These are phyloP conservation scores for Pelargonium australe DNA, from an alignment of 441 rosid species.

Conservation along the genomic window DNA sequence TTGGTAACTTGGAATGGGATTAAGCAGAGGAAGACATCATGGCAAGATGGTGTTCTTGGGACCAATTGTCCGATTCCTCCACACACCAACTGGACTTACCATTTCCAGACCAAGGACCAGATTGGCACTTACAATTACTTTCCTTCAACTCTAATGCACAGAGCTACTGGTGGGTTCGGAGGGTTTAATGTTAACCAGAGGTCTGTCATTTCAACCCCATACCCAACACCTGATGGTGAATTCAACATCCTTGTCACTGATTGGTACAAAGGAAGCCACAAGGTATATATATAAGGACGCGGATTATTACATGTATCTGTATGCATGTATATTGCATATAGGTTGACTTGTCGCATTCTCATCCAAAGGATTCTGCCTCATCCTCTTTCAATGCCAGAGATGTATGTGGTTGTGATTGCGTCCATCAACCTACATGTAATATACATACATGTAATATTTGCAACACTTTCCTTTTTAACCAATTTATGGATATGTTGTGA, in stretches of 20 bases:
- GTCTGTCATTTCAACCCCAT: constrained; percentile 58
- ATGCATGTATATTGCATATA: too few species aligned
- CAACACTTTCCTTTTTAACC: too few species aligned
- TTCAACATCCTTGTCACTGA: constrained; percentile 52
- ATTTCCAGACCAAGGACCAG: constrained; percentile 70
- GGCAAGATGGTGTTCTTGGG: constrained; percentile 87
- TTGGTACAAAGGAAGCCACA: constrained; percentile 50
- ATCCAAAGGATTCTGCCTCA: too few species aligned
- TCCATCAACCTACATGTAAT: too few species aligned
- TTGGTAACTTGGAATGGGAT: constrained; percentile 77
- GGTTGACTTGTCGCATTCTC: too few species aligned
- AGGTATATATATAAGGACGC: too few species aligned
- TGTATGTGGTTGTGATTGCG: too few species aligned
- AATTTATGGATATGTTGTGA: too few species aligned
- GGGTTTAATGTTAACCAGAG: constrained; percentile 43
- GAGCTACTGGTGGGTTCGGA: constrained; percentile 71
- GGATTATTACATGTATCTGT: too few species aligned
- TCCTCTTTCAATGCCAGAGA: too few species aligned
- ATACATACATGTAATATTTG: too few species aligned
- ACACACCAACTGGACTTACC: constrained; percentile 60
- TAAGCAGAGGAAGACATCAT: constrained; percentile 54
- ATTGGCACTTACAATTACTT: constrained; percentile 58
- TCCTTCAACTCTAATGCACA: constrained; percentile 58
- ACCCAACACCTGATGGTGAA: constrained; percentile 42
- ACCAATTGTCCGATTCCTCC: constrained; percentile 78